phyloP scores from a whole-genome alignment of 768 basidiomycete species.

The Cubamyces sp. region DNA sequence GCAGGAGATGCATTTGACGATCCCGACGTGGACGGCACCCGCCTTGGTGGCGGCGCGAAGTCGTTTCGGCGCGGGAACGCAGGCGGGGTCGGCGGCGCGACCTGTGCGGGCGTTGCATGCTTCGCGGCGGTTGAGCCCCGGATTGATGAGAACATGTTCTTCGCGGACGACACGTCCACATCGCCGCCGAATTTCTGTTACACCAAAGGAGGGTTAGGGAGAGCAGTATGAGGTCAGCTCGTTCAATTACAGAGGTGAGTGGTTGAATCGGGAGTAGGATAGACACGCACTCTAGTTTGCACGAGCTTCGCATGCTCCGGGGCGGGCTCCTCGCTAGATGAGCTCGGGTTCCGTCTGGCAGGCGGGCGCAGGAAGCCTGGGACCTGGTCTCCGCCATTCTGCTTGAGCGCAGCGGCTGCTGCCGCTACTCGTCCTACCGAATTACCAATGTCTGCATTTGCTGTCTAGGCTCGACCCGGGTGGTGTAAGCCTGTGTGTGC shows the following conservation, averaged over 20 bases:
- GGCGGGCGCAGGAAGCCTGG: constrained; percentile 34
- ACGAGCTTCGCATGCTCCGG: constrained; percentile 27
- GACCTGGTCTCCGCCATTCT: constrained; percentile 7
- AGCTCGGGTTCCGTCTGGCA: constrained; percentile 25
- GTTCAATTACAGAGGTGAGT: background rate
- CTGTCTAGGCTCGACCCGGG: constrained; percentile 1
- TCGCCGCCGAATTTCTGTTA: constrained; percentile 64
- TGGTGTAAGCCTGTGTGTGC: too few species aligned
- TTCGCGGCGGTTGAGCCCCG: constrained; percentile 47
- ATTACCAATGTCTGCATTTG: constrained; percentile 42
- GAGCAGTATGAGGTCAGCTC: background rate
- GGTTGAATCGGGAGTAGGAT: background rate
- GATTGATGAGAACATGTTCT: constrained; percentile 50
- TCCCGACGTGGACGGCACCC: constrained; percentile 31
- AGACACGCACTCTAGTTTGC: constrained; percentile 27
- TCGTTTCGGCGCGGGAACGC: constrained; percentile 50
- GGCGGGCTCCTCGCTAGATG: constrained; percentile 24
- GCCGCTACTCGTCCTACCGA: constrained; percentile 62
- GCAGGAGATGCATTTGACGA: constrained; percentile 8
- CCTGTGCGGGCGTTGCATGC: constrained; percentile 41
- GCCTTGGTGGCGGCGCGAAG: constrained; percentile 60
- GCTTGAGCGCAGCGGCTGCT: constrained; percentile 49
- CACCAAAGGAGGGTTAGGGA: background rate
- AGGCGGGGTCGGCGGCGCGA: constrained; percentile 40
- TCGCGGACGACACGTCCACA: constrained; percentile 56